phyloP scores from a whole-genome alignment of 192 early-diverging fungal genomes.

The Coemansia sp. region DNA sequence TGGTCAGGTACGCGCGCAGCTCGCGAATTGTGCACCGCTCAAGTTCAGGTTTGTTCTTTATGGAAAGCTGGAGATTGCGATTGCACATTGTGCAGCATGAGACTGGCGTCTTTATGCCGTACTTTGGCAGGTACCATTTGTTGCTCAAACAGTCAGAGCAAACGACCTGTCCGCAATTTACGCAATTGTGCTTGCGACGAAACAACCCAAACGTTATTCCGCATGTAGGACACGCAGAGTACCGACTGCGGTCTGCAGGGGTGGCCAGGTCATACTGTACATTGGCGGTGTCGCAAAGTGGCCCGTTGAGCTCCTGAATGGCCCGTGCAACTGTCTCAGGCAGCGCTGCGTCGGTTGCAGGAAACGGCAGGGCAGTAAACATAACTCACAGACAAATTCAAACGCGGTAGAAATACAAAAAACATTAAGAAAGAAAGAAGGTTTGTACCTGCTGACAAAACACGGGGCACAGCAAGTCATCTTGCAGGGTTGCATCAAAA shows the following conservation, averaged over 20 bases:
- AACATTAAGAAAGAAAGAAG: neutral
- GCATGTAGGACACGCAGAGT: constrained; percentile 46
- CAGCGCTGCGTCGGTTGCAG: constrained; percentile 22
- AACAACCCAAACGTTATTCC: constrained; percentile 44
- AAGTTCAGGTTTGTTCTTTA: constrained; percentile 27
- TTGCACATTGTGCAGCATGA: constrained; percentile 39
- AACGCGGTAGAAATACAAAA: neutral
- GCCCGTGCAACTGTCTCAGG: constrained; percentile 22
- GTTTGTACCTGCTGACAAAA: neutral
- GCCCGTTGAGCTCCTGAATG: constrained; percentile 28
- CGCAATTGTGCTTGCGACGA: constrained; percentile 34
- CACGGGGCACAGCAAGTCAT: neutral
- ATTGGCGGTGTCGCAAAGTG: constrained; percentile 26
- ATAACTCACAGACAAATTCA: constrained; percentile 1
- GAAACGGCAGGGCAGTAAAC: constrained; percentile 41
- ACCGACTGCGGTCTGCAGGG: constrained; percentile 30
- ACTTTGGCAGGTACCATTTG: constrained; percentile 53
- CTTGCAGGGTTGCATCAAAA: neutral
- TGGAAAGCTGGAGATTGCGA: constrained; percentile 41
- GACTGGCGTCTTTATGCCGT: constrained; percentile 36
- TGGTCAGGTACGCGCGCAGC: constrained; percentile 39
- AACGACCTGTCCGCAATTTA: constrained; percentile 39
- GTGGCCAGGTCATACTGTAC: constrained; percentile 22
- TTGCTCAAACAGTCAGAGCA: constrained; percentile 39
- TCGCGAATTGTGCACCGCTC: constrained; percentile 27